A percentile compares a stretch with the other conserved stretches of the same genome.
phyloP scores from a whole-genome alignment of 345 rosid genomes.

The Eucalyptus rudis region DNA sequence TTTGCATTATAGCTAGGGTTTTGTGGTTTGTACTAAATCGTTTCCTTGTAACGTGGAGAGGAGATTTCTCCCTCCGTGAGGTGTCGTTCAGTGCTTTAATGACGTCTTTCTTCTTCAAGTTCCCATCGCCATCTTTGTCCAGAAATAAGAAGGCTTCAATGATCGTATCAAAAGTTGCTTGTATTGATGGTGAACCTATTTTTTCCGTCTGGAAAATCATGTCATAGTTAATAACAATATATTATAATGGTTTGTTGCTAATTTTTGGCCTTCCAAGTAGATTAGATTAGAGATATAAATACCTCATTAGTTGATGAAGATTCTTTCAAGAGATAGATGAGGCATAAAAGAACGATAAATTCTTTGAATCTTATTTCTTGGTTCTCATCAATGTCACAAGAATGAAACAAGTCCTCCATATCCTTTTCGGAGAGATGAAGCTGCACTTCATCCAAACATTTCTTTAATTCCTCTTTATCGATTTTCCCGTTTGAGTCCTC shows the following conservation, averaged over 20 bases:
- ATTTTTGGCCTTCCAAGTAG: neutral
- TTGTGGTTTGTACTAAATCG: slow-evolving; percentile 46
- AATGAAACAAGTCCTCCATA: slow-evolving; percentile 56
- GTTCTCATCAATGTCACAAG: slow-evolving; percentile 75
- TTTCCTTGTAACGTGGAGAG: slow-evolving; percentile 43
- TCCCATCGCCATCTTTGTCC: slow-evolving; percentile 73
- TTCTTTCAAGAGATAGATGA: slow-evolving; percentile 52
- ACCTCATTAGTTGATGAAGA: slow-evolving; percentile 16
- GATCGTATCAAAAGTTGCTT: slow-evolving; percentile 58
- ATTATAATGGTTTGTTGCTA: neutral
- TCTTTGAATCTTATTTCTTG: slow-evolving; percentile 76
- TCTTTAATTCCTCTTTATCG: slow-evolving; percentile 54
- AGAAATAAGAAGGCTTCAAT: slow-evolving; percentile 74
- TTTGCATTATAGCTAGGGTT: neutral
- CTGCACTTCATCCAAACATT: slow-evolving; percentile 49
- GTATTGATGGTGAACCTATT: slow-evolving; percentile 32
- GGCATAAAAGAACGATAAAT: slow-evolving; percentile 71
- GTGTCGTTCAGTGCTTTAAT: slow-evolving; percentile 53
- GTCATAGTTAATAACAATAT: neutral
- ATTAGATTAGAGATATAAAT: neutral
- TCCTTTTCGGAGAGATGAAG: slow-evolving; percentile 45
- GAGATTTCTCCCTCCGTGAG: slow-evolving; percentile 61
- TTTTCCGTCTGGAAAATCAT: slow-evolving; percentile 24
- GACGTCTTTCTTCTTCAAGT: slow-evolving; percentile 61
- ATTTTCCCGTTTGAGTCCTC: slow-evolving; percentile 57